Conservation (phyloP, 225 moss, liverwort and hornwort genomes). For the Thuidium tamariscinum region DNA sequence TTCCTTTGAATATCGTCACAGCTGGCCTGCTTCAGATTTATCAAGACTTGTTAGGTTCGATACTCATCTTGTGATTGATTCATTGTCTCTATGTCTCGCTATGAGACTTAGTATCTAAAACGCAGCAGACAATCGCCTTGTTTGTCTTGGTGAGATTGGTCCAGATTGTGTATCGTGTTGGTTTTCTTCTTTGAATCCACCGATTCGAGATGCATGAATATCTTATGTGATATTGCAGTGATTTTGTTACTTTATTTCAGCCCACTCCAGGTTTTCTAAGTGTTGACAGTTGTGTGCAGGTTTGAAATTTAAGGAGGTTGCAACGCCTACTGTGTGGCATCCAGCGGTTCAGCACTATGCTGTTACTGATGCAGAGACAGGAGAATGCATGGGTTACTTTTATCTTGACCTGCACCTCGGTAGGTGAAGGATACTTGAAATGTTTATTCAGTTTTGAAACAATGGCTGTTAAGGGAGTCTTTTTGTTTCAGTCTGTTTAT, state of each 20-base stretch:
- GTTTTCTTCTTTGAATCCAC: neutral
- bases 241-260: neutral
- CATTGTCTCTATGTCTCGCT: neutral
- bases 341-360: constrained; percentile 63
- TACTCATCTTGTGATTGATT: neutral
- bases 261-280: neutral
- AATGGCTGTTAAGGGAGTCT: neutral
- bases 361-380: constrained; percentile 72
- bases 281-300: constrained; percentile 18
- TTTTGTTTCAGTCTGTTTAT: neutral
- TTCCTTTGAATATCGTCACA: constrained; percentile 82
- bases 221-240: neutral
- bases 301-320: constrained; percentile 70
- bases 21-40: constrained; percentile 84
- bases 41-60: constrained; percentile 77
- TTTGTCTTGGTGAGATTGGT: neutral
- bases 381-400: constrained; percentile 87
- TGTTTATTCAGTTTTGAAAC: neutral
- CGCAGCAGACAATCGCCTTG: neutral
- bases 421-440: constrained; percentile 10
- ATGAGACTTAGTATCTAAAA: neutral
- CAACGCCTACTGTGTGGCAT: constrained; percentile 62
- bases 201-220: neutral
- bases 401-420: constrained; percentile 92
- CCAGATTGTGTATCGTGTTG: neutral